Base-by-base conservation (phyloP, 75 land plant genomes). In the Pinus albicaulis region DNA sequence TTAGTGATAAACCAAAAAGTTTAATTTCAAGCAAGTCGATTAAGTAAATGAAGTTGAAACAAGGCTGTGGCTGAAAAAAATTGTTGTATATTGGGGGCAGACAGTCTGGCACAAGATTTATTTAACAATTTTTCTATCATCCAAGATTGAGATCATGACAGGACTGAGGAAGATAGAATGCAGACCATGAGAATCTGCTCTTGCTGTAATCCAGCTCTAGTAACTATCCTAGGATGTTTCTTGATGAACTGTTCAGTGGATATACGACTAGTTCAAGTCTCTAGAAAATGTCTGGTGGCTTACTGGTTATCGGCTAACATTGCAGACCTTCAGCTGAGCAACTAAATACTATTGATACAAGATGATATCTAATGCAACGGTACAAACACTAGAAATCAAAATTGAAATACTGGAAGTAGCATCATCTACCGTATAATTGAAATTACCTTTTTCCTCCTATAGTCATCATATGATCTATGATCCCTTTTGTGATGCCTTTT, bases 401-500 rank as follows among this genome's bases (percentile, higher is more conserved):
- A 71, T 17, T 65, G 19, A 65, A 19, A 65, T 34, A 65, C 41
- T 65, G 36, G 41, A 26, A 65, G 14, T 19, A 7, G 19, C 23
- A 68, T 36, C 38, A 31, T 31, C 11, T 16, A 6, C 41, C 38
- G n/a, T 68, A 52, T 20, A 68, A 19, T n/a, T 68, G n/a, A 72
- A 24, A 53, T 24, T 72, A 72, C 74, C 74, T 55, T 72, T 72
- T 55, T 53, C 26, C 28, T 14, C 34, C 12, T 53, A 25, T 23
- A n/a, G 11, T 72, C 28, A 14, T 72, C 57, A 20, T 57, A 20
- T 72, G 74, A 72, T n/a, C 22, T 55, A 55, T 72, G 57, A 57
- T 72, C 57, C 56, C 74, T 55, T 26, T 23, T 41, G 15, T 72
- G 74, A 72, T 72, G 74, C 16, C 74, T 72, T 72, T 55, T 52